Base-by-base conservation (phyloP, 2,329 filamentous ascomycete genomes). In the Colletotrichum falcatum region DNA sequence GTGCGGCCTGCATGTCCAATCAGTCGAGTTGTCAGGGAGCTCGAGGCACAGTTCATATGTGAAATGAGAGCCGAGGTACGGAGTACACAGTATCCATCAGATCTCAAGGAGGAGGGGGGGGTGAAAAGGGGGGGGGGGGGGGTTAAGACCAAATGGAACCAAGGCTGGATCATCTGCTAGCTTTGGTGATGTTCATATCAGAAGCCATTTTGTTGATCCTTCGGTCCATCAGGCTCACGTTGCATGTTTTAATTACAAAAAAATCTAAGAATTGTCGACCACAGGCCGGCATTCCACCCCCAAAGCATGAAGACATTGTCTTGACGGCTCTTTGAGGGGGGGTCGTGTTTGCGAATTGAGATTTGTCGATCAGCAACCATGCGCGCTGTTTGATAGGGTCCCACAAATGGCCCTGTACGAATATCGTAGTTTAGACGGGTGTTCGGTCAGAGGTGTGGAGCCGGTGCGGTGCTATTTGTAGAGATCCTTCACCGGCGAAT, bases 401-500 rank as follows among this genome's bases (percentile, higher is more conserved):
- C 64, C 66, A 64, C 64, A 67, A 44, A 53, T 42, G 67, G 56
- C 26, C 58, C 44, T 67, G 51, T 12, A 14, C 18, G 37, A 1
- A 42, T 20, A 5, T 16, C 39, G 2, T 18, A 42, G 39, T 20
- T 6, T 64, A 70, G 56, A 58, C 58, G 64, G 37, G 56, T 63
- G 51, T 46, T 53, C 64, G 44, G 58, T 70, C 42, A 64, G 61
- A 61, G 63, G 63, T 66, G 63, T 67, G 67, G 63, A 67, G 67
- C 44, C 37, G 9, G 51, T 4, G 61, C 60, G 8, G 60, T 49
- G n/a, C 30, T 46, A 70, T 70, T 70, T 51, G 64, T 51, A 54
- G 46, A 49, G 58, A 30, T 56, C 63, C 67, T 67, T 70, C 63
- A 70, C 67, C 67, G 63, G 63, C 64, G 49, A 59, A 61, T 37